These are phyloP conservation scores for Chionographis japonica DNA, from an alignment of 106 monocot genomes.

Conservation along the genomic window DNA sequence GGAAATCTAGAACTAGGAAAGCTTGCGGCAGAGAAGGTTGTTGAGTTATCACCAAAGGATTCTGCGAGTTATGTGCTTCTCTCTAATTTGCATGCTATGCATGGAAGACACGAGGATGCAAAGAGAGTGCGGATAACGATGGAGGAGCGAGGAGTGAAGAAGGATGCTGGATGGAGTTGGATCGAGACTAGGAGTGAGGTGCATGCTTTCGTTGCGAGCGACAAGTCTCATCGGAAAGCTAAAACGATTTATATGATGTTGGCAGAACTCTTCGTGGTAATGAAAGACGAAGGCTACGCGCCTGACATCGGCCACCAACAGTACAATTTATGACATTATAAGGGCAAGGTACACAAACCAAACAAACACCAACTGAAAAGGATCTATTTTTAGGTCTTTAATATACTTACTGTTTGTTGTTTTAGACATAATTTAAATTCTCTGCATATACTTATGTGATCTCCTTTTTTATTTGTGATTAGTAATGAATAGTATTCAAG, in stretches of 20 bases:
- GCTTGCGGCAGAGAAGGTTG: conserved; percentile 42
- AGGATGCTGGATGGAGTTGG: conserved; percentile 68
- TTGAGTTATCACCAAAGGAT: conserved; percentile 36
- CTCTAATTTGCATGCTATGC: conserved; percentile 54
- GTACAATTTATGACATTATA: too few species aligned
- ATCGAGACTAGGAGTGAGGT: conserved; percentile 48
- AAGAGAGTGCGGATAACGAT: conserved; percentile 41
- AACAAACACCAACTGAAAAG: too few species aligned
- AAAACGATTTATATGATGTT: conserved; percentile 39
- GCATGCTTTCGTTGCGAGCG: conserved; percentile 43
- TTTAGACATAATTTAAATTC: too few species aligned
- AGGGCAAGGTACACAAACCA: too few species aligned
- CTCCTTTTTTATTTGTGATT: too few species aligned
- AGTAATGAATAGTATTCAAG: too few species aligned
- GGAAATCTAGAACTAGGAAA: conserved; percentile 53
- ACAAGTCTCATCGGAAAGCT: conserved; percentile 34
- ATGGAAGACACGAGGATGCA: conserved; percentile 49
- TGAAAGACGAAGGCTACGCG: conserved; percentile 30
- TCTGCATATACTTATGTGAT: too few species aligned
- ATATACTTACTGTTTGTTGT: too few species aligned
- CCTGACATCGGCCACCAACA: not conserved
- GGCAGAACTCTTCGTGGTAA: conserved; percentile 23
- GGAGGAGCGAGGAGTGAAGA: conserved; percentile 59
- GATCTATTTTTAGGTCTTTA: too few species aligned
- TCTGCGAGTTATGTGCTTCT: conserved; percentile 54